Base-by-base conservation (phyloP, 495 filamentous ascomycete species). In the Xylaria flabelliformis region DNA sequence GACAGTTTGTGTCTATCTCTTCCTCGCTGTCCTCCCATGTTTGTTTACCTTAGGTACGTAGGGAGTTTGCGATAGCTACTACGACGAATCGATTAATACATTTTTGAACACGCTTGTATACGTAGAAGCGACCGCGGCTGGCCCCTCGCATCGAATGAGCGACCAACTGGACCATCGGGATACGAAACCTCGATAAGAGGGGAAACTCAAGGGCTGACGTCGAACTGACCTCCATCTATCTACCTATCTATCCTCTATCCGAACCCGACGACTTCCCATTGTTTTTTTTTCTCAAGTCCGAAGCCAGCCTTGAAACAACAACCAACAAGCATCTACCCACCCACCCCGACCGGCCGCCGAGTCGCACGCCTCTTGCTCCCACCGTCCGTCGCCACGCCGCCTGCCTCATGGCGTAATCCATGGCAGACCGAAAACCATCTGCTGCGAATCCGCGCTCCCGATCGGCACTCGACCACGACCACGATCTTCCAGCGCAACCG, bases 321-420 rank as follows among this genome's bases (percentile, higher is more conserved):
- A 29, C 36, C 58, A 1, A 42, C 39, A 42, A 2, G 26, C 58
- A 29, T 46, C 58, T 9, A 42, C 39, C 12, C 39, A 42, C 8
- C 36, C 36, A 39, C 7, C 64, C 10, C 51, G 64, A 48, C 66
- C 53, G 41, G 44, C 34, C 71, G 19, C 65, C 24, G 36, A 67
- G 36, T 74, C 72, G 68, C 70, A 51, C 32, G 32, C 12, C 56
- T 67, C 69, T 62, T 68, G 51, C 64, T 69, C 76, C 73, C 77
- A 77, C 77, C 78, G 80, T 29, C 34, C 50, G 36, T 67, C 50
- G 65, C 64, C 64, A 53, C 50, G 65, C 74, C 77, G 79, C 79
- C 78, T 80, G 80, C 77, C 81, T 77, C 79, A 87, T 87, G 85
- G 85, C 85, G 85, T 87, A 85, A 85, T 85, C 83, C 85, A 87